phyloP scores from a whole-genome alignment of 2,329 filamentous ascomycete genomes.

The Endothia cerciana region DNA sequence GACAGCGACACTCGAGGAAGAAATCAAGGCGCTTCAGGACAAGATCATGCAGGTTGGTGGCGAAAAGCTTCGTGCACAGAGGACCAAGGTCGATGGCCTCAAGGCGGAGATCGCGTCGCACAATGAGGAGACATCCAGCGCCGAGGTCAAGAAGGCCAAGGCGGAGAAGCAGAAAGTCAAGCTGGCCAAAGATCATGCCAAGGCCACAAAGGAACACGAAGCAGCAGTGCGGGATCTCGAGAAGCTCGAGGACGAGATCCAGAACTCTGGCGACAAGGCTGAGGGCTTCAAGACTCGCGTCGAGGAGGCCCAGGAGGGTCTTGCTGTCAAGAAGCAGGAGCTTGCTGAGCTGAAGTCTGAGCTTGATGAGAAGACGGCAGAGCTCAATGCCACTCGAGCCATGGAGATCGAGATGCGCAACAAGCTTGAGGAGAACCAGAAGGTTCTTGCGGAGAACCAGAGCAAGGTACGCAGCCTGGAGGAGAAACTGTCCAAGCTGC shows the following conservation, averaged over 20 bases:
- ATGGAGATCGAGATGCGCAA: slow-evolving; percentile 98
- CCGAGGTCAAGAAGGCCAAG: slow-evolving; percentile 88
- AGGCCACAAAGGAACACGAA: slow-evolving; percentile 79
- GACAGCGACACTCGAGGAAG: slow-evolving; percentile 86
- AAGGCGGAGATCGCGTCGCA: slow-evolving; percentile 84
- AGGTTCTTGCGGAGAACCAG: slow-evolving; percentile 83
- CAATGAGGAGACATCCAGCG: slow-evolving; percentile 79
- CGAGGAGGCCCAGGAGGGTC: slow-evolving; percentile 79
- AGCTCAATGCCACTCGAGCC: slow-evolving; percentile 86
- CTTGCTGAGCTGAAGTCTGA: slow-evolving; percentile 80
- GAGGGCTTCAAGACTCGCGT: slow-evolving; percentile 73
- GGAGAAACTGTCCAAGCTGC: slow-evolving; percentile 84
- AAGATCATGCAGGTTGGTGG: slow-evolving; percentile 99
- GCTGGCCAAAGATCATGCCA: slow-evolving; percentile 79
- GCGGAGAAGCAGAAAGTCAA: slow-evolving; percentile 91
- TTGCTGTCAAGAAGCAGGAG: slow-evolving; percentile 80
- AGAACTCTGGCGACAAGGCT: slow-evolving; percentile 75
- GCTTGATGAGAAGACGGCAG: slow-evolving; percentile 81
- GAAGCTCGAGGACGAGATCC: slow-evolving; percentile 76
- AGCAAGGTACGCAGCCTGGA: slow-evolving; percentile 84
- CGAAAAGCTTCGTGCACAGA: slow-evolving; percentile 87
- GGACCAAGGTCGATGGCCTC: slow-evolving; percentile 84
- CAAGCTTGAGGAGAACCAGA: slow-evolving; percentile 95
- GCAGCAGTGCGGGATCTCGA: slow-evolving; percentile 74
- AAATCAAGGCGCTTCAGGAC: slow-evolving; percentile 90